Evolutionary conservation across 345 rosid species (phyloP).

Genomic region (Combretum micranthum): DNA sequence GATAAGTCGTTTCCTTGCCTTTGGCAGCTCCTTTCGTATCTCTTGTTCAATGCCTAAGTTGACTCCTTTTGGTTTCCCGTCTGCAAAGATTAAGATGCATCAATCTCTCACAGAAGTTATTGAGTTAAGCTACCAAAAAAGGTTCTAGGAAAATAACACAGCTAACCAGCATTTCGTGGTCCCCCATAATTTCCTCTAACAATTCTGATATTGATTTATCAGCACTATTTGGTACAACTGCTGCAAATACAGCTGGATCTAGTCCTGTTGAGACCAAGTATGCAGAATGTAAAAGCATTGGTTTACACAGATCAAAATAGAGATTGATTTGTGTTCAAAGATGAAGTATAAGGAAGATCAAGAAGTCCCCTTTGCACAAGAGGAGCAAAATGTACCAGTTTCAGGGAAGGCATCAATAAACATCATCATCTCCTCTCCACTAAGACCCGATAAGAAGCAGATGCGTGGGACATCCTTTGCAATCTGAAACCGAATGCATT

Average conservation of each 20-base stretch:
- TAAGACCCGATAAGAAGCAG: constrained; percentile 81
- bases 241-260: constrained; percentile 75
- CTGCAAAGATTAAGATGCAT: constrained; percentile 25
- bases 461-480: constrained; percentile 65
- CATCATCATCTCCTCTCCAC: constrained; percentile 95
- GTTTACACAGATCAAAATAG: too few relatives aligned
- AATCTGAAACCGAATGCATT: constrained; percentile 26
- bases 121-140: neutral
- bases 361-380: neutral
- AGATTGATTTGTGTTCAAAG: neutral
- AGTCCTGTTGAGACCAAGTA: constrained; percentile 37
- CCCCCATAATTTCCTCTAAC: constrained; percentile 83
- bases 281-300: neutral
- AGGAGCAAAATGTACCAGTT: constrained; percentile 31
- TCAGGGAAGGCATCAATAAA: constrained; percentile 84
- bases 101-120: neutral
- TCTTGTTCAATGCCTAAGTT: neutral
- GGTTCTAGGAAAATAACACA: constrained; percentile 1
- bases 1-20: too few relatives aligned
- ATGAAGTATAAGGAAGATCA: neutral
- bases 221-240: constrained; percentile 79
- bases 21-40: too few relatives aligned
- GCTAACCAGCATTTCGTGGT: constrained; percentile 85
- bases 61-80: constrained; percentile 23
- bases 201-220: constrained; percentile 57